These are phyloP conservation scores for Tylopilus sp. DNA, from an alignment of 768 basidiomycete genomes.

Conservation along the genomic window DNA sequence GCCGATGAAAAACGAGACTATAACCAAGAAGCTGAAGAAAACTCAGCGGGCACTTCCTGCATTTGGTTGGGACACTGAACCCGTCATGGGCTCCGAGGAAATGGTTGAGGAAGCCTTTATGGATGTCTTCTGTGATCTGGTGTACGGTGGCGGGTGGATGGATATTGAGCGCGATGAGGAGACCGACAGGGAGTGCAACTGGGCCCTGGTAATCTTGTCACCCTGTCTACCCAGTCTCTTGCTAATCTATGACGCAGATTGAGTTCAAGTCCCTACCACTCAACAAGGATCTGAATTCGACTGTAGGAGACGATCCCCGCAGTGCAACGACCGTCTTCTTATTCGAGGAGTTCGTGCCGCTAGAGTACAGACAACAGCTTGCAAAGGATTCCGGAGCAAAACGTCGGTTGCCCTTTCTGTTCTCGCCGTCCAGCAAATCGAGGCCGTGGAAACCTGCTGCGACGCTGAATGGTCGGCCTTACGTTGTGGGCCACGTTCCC, in stretches of 20 bases:
- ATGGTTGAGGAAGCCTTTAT: constrained; percentile 89
- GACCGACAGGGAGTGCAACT: constrained; percentile 80
- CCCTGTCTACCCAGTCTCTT: background rate
- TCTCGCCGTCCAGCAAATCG: constrained; percentile 45
- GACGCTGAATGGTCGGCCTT: constrained; percentile 78
- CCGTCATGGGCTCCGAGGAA: constrained; percentile 72
- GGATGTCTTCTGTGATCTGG: constrained; percentile 78
- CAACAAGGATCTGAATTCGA: constrained; percentile 8
- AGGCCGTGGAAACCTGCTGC: constrained; percentile 77
- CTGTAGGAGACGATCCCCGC: constrained; percentile 56
- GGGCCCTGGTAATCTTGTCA: constrained; percentile 71
- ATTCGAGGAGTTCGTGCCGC: constrained; percentile 92
- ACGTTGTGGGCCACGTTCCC: constrained; percentile 59
- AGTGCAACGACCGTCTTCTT: constrained; percentile 68
- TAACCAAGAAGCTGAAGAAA: constrained; percentile 80
- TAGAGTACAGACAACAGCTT: constrained; percentile 79
- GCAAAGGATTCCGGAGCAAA: constrained; percentile 49
- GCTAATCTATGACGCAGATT: constrained; percentile 50
- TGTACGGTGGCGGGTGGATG: constrained; percentile 86
- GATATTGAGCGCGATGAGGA: constrained; percentile 71
- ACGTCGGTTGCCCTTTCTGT: constrained; percentile 67
- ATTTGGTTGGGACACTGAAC: constrained; percentile 92
- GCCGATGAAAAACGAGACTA: constrained; percentile 70
- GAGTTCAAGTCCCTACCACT: constrained; percentile 81
- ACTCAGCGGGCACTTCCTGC: constrained; percentile 65